These are phyloP conservation scores for Eutrema yunnanense DNA, from an alignment of 345 rosid genomes.

Conservation along the genomic window DNA sequence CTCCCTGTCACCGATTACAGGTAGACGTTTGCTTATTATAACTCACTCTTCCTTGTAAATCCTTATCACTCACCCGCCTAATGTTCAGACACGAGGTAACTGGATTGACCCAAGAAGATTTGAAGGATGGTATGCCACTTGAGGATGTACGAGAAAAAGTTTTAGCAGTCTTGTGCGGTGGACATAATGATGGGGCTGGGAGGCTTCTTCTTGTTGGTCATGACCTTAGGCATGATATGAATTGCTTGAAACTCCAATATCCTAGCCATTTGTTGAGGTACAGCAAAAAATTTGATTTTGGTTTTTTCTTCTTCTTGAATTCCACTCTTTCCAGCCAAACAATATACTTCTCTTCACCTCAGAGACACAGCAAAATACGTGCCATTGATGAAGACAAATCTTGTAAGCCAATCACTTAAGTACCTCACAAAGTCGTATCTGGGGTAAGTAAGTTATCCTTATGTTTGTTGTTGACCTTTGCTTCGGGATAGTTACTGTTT, in stretches of 20 bases:
- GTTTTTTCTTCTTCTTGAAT: neutral
- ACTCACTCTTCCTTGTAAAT: neutral
- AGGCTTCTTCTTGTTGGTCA: conserved; percentile 74
- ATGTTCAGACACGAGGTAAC: conserved; percentile 50
- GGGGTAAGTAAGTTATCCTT: conserved; percentile 40
- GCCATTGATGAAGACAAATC: conserved; percentile 73
- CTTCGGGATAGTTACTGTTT: neutral
- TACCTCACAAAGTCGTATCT: conserved; percentile 58
- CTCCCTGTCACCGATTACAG: conserved; percentile 55
- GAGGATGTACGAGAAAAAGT: conserved; percentile 43
- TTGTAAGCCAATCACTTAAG: conserved; percentile 71
- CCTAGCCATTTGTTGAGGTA: conserved; percentile 67
- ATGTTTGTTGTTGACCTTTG: neutral
- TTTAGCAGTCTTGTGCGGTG: conserved; percentile 42
- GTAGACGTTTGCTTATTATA: conserved; percentile 22
- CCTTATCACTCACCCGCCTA: neutral
- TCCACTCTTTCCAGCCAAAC: neutral
- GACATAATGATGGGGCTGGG: conserved; percentile 52
- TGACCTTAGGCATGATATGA: conserved; percentile 53
- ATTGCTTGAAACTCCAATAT: conserved; percentile 54
- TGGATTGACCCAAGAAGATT: conserved; percentile 63
- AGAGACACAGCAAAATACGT: conserved; percentile 75
- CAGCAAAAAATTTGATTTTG: no score
- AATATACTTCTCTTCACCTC: conserved; percentile 8
- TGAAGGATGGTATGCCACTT: conserved; percentile 52